phyloP scores from a whole-genome alignment of 495 filamentous ascomycete species.

The Hypoxylon perforatum region DNA sequence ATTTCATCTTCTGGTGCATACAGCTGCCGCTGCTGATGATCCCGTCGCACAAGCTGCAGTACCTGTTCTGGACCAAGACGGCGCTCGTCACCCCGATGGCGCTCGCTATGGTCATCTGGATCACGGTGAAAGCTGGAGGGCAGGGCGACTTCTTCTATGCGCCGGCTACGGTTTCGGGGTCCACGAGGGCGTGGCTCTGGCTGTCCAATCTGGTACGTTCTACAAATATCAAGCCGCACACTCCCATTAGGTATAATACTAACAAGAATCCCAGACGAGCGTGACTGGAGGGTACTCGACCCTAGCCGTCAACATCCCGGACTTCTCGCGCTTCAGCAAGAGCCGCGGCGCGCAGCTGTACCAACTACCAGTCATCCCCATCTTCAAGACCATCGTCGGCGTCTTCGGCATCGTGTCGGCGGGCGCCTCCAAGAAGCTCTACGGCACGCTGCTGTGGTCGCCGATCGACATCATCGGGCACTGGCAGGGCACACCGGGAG shows the following conservation, averaged over 20 bases:
- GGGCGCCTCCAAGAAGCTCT: slow-evolving; percentile 40
- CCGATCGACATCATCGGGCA: slow-evolving; percentile 45
- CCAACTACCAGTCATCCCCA: slow-evolving; percentile 48
- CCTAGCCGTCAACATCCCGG: slow-evolving; percentile 44
- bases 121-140: slow-evolving; percentile 57
- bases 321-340: slow-evolving; percentile 47
- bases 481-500: slow-evolving; percentile 41
- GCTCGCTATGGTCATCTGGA: slow-evolving; percentile 64
- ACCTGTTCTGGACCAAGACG: slow-evolving; percentile 66
- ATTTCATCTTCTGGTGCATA: slow-evolving; percentile 67
- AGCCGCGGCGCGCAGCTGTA: slow-evolving; percentile 42
- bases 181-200: slow-evolving; percentile 49
- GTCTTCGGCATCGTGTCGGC: slow-evolving; percentile 45
- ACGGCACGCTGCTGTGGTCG: slow-evolving; percentile 43
- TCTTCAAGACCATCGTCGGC: slow-evolving; percentile 45
- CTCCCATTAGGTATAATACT: not conserved
- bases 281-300: slow-evolving; percentile 45
- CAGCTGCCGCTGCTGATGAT: slow-evolving; percentile 65
- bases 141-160: slow-evolving; percentile 56
- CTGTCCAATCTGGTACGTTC: slow-evolving; percentile 40
- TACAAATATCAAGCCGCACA: not conserved
- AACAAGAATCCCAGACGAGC: slow-evolving; percentile 35
- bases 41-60: slow-evolving; percentile 64
- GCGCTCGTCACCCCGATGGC: slow-evolving; percentile 62
- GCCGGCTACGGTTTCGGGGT: slow-evolving; percentile 50